These are phyloP conservation scores for Pythium grandisporangium DNA, from an alignment of 352 stramenopile genomes.

Conservation along the genomic window DNA sequence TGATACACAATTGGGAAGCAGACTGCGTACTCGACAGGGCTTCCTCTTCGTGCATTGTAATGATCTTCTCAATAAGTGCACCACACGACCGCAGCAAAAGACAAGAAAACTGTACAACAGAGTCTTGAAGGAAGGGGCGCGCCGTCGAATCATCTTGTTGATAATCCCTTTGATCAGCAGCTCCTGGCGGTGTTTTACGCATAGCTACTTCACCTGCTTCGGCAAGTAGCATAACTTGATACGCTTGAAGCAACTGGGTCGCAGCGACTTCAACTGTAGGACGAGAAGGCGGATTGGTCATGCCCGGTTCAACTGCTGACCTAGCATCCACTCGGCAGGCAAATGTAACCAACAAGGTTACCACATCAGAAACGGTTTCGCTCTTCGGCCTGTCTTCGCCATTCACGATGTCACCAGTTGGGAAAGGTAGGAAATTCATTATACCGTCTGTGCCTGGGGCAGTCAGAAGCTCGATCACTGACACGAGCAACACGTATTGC, in stretches of 20 bases:
- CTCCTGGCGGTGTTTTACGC: not conserved
- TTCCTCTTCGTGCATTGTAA: constrained; percentile 38
- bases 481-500: constrained; percentile 43
- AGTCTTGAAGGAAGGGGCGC: constrained; percentile 56
- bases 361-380: constrained; percentile 20
- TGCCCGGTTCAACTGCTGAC: not conserved
- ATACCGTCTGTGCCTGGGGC: constrained; percentile 52
- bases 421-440: constrained; percentile 53
- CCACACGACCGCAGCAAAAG: constrained; percentile 54
- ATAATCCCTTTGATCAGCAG: not conserved
- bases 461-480: constrained; percentile 42
- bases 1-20: not conserved
- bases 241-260: constrained; percentile 53
- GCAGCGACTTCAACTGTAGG: constrained; percentile 30
- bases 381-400: not conserved
- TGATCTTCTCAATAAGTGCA: constrained; percentile 31
- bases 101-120: constrained; percentile 51
- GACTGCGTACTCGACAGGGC: constrained; percentile 26
- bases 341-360: constrained; percentile 11
- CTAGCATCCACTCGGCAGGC: constrained; percentile 1
- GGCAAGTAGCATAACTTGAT: constrained; percentile 68
- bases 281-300: not conserved
- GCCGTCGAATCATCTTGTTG: not conserved
- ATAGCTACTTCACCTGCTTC: constrained; percentile 40
- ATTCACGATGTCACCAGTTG: constrained; percentile 2